Conservation (phyloP, 176 grass and related monocot species). For the Aegilops tauschii region DNA sequence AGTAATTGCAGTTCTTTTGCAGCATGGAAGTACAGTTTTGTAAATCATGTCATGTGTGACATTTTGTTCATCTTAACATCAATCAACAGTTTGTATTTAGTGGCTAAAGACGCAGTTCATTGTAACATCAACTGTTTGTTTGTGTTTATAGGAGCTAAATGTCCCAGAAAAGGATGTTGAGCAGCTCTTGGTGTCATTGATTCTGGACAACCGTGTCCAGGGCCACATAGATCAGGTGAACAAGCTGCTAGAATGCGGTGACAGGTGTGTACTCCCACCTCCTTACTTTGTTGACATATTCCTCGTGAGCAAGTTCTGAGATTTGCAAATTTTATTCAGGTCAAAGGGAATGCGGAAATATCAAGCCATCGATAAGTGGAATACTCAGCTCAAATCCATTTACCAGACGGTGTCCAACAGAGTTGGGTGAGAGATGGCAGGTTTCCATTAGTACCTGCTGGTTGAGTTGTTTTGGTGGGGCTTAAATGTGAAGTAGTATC, state of each 20-base stretch:
- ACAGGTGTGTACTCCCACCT: constrained; percentile 49
- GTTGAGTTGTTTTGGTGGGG: constrained; percentile 25
- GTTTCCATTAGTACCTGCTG: neutral
- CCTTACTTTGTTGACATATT: neutral
- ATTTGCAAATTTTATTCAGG: constrained; percentile 39
- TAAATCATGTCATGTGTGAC: neutral
- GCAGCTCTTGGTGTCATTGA: constrained; percentile 91
- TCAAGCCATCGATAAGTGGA: constrained; percentile 94
- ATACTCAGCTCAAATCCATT: constrained; percentile 76
- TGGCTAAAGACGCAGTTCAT: constrained; percentile 41
- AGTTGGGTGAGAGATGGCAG: constrained; percentile 59
- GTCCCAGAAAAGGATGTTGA: constrained; percentile 97
- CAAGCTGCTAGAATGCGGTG: constrained; percentile 81
- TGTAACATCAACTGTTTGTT: neutral
- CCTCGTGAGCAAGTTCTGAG: neutral
- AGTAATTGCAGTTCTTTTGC: neutral
- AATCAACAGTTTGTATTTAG: constrained; percentile 6
- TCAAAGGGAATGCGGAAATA: constrained; percentile 95
- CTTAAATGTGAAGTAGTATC: neutral
- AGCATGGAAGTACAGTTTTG: neutral
- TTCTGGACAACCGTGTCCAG: constrained; percentile 92
- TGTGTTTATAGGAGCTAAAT: constrained; percentile 69
- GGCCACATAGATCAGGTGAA: constrained; percentile 99
- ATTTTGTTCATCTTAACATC: neutral
- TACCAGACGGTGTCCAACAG: constrained; percentile 85